Evolutionary conservation across 2,329 filamentous ascomycete species (phyloP), one percentile per base, ranked within the genome.

Genomic region (Thermoascus crustaceus): DNA sequence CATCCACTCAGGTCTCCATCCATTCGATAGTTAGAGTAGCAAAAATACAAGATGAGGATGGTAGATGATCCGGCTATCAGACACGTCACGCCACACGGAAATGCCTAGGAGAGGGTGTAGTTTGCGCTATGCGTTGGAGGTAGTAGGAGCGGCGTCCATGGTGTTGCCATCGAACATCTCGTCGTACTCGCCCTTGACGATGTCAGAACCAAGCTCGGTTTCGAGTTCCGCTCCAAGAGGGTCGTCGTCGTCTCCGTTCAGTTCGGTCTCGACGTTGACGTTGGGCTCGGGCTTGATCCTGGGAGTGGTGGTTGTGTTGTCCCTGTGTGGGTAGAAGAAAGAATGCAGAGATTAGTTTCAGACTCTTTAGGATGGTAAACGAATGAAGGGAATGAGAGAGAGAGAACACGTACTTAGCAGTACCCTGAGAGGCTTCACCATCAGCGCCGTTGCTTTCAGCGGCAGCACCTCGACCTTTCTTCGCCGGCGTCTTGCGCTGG

Each of bases 401-500:
- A 14, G n/a, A 10, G 16, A 4, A 32, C 3, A 27, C 21, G 18
- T 31, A 41, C 32, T 37, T 34, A n/a, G n/a, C n/a, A n/a, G n/a
- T n/a, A n/a, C n/a, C n/a, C n/a, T n/a, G n/a, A n/a, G n/a, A n/a
- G n/a, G n/a, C 2, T 37, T 23, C 8, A 32, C n/a, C 30, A n/a
- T 10, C 11, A 13, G 14, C 33, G 10, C 30, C 37, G 14, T 40
- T 26, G 32, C 40, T 42, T 2, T n/a, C 18, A 17, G 35, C 11
- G 26, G 31, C 26, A 21, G 37, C 13, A n/a, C n/a, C n/a, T n/a
- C n/a, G n/a, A 7, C 26, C 23, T 30, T 53, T 53, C 34, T 48
- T 54, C 4, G 32, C 32, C 6, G 34, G 32, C 3, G 37, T 30
- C 39, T 48, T 49, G 11, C 44, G 40, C 37, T 49, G 45, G 18